Evolutionary conservation across 2,329 filamentous ascomycete genomes (phyloP).

Genomic region (Rhynchosporium graminicola): DNA sequence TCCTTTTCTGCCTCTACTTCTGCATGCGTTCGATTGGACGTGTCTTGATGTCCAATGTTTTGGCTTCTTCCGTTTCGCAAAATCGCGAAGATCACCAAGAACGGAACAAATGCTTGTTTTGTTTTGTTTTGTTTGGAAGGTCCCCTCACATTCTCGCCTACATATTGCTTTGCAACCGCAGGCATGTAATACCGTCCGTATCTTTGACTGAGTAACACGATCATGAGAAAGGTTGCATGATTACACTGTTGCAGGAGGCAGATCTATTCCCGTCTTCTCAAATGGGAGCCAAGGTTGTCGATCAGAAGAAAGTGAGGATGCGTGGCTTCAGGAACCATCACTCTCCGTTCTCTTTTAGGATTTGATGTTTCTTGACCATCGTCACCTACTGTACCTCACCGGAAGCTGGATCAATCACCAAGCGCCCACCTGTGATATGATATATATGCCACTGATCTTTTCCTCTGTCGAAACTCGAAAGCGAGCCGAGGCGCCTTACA

Average conservation of each 20-base stretch:
- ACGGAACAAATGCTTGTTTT: not conserved
- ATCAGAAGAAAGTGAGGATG: not conserved
- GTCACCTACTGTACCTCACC: not conserved
- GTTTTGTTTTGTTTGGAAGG: not conserved
- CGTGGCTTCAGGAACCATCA: conserved; percentile 1
- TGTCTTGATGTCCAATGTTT: not conserved
- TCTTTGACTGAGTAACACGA: too few relatives aligned
- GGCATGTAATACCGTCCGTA: too few relatives aligned
- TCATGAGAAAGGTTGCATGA: too few relatives aligned
- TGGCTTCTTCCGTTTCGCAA: not conserved
- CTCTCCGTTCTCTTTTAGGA: not conserved
- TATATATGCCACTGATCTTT: not conserved
- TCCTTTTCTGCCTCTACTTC: too few relatives aligned
- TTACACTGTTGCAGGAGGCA: not conserved
- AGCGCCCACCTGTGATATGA: not conserved
- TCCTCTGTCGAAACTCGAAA: too few relatives aligned
- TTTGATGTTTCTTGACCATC: not conserved
- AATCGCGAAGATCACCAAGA: conserved; percentile 2
- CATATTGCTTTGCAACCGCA: not conserved
- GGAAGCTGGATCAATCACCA: not conserved
- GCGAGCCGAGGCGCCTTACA: too few relatives aligned
- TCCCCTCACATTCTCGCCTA: not conserved
- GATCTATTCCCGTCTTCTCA: conserved; percentile 8
- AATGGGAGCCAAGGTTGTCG: not conserved
- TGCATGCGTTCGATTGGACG: not conserved